Evolutionary conservation across 345 rosid species (phyloP), one percentile per base, ranked within the genome.

Genomic region (Eucalyptus marginata): DNA sequence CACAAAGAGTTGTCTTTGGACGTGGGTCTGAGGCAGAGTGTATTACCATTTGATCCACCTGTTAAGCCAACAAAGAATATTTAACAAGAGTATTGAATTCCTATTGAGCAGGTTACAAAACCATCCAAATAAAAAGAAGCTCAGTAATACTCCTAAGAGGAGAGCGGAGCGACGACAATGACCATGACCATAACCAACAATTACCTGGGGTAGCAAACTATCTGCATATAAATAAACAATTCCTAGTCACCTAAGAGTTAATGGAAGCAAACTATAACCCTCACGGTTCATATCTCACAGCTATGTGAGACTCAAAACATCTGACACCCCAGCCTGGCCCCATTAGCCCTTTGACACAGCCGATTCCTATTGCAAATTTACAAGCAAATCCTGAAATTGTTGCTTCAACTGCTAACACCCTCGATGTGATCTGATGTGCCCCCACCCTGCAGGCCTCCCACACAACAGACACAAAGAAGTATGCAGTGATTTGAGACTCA

Each of bases 1-100:
- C 99, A 92, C 99, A 97, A 50, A 96, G 93, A 5, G 99, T 96
- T 88, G 97, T 94, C 86, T 96, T 92, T 24, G 99, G 99, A 17
- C 94, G 96, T 59, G 95, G 97, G 88, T 98, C 99, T 17, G 96
- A 94, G 12, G 99, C 96, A 52, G 99, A 98, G 90, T 98, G 99
- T 90, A 98, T 97, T 62, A 97, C 97, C 99, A 98, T 98, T 92
- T 98, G 99, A 92, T 96, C 99, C 17, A 98, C 99, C 99, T 98
- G 92, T 79, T 91, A 86, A 79, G 49, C 76, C 49, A 90, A 89
- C 68, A 89, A 85, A 91, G 49, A 33, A 29, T 16, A 24, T 24
- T 33, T 33, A 15, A 47, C 50, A 83, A 83, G 10, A 25, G 49
- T 54, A 62, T 25, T 16, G 36, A 68, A 62, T 44, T 43, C 58